Conservation (phyloP, 1,139 yeast genomes). For the Saccharomycopsis hybrid region DNA sequence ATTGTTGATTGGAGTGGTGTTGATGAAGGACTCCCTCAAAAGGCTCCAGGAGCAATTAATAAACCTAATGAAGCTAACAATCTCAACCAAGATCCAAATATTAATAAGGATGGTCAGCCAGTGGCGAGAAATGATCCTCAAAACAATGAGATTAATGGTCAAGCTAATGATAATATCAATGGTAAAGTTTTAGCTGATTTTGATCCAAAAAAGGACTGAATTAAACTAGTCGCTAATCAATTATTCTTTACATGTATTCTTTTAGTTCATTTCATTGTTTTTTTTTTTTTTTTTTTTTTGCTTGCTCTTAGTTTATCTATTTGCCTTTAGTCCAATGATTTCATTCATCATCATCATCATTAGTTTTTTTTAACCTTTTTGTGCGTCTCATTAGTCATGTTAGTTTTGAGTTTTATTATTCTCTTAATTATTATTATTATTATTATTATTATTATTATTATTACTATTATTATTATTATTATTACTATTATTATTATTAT, state of each 20-base stretch:
- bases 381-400: not conserved
- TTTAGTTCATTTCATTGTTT: not conserved
- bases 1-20: constrained; percentile 32
- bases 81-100: no score
- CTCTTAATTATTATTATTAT: not conserved
- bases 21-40: no score
- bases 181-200: constrained; percentile 10
- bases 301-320: not conserved
- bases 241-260: no score
- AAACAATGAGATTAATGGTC: constrained; percentile 22
- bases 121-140: constrained; percentile 10
- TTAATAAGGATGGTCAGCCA: not conserved
- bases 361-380: not conserved
- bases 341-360: not conserved
- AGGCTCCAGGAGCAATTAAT: no score
- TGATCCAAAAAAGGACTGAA: constrained; percentile 27
- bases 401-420: no score
- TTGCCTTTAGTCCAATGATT: not conserved
- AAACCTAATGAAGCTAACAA: no score
- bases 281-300: not conserved
- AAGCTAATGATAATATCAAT: constrained; percentile 17
- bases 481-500: no score
- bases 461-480: no score
- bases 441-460: no score
- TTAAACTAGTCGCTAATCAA: no score